Percentiles rank a stretch among this genome's conserved stretches.
Conservation (phyloP, 345 rosid genomes). For the Leavenworthia alabamica region DNA sequence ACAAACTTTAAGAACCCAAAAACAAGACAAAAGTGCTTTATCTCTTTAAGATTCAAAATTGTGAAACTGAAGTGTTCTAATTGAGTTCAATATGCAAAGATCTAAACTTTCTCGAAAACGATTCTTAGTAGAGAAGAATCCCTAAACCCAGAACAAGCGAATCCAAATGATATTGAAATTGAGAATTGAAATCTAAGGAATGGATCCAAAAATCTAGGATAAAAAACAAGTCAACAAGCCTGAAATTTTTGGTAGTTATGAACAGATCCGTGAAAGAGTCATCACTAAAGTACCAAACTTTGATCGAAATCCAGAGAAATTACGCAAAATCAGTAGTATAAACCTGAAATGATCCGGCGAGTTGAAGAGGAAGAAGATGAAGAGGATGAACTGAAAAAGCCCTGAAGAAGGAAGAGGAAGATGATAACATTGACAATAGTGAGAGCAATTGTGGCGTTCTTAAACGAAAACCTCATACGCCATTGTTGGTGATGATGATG, state of each 20-base stretch:
- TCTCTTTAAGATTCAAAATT: background rate
- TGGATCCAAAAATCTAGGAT: background rate
- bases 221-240: background rate
- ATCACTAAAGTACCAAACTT: constrained; percentile 20
- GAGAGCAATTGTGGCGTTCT: constrained; percentile 62
- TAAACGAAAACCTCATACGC: constrained; percentile 67
- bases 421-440: constrained; percentile 49
- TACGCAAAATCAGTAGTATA: background rate
- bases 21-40: background rate
- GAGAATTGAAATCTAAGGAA: background rate
- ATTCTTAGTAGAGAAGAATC: background rate
- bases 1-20: background rate
- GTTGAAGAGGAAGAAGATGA: constrained; percentile 40
- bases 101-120: background rate
- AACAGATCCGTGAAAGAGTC: constrained; percentile 15
- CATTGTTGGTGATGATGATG: constrained; percentile 29
- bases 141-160: background rate
- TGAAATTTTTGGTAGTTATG: background rate
- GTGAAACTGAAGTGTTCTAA: background rate
- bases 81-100: background rate
- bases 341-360: constrained; percentile 45
- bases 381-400: constrained; percentile 45
- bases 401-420: constrained; percentile 55
- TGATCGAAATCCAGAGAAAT: background rate
- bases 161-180: background rate